Base-by-base conservation (phyloP, 2,329 filamentous ascomycete species). In the Camptophora hylomeconis region DNA sequence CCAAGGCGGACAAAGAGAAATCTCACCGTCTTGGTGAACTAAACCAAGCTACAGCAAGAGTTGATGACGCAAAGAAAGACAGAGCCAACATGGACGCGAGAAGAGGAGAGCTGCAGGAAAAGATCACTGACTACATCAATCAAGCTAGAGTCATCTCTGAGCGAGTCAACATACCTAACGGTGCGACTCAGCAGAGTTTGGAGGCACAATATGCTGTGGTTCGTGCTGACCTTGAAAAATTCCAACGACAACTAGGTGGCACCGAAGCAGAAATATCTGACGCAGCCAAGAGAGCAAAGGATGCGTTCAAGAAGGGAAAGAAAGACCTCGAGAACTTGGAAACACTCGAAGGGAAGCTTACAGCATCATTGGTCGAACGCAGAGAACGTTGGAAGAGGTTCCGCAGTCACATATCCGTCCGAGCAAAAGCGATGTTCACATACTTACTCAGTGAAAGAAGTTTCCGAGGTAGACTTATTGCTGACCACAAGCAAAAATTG, bases 401-500 rank as follows among this genome's bases (percentile, higher is more conserved):
- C 54, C 79, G 87, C 45, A 69, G 75, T 15, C 72, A 75, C 42
- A 94, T 98, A 45, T 87, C 84, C 20, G 72, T 78, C n/a, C 73
- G 80, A 31, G 81, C 89, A 24, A 76, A 83, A 27, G 76, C 79
- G 30, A 82, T 81, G 37, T 98, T 98, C 55, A 77, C 72, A 29
- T 92, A 89, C 48, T 68, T 95, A 9, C 70, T 98, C 33, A 82
- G 76, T 47, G 86, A 95, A 55, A 75, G 89, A 45, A 77, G 80
- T 13, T 98, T 92, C 57, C 74, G 84, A 24, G 89, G 89, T 32
- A 72, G 71, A 39, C 69, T 98, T 33, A 61, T 75, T 13, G 69
- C 92, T 22, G 75, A 93, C 45, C 87, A 95, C 56, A 60, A 64
- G 26, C 53, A 65, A n/a, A 78, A 78, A 43, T 64, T 69, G 32